Conservation (phyloP, 371 early-diverging fungal species). For the Choanephora cucurbitarum region DNA sequence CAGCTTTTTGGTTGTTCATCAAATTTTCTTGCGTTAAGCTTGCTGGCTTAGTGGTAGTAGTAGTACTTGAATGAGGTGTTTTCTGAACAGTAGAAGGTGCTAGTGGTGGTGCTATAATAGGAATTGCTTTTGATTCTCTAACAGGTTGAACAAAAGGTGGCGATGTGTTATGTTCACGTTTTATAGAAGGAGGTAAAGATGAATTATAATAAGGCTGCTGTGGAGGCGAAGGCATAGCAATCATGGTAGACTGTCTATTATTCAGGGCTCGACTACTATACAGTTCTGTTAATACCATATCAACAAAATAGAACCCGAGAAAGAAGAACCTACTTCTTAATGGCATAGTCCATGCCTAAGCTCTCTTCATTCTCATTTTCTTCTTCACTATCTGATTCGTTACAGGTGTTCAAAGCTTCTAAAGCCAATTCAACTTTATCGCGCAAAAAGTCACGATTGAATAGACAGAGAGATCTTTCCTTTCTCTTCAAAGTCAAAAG, state of each 20-base stretch:
- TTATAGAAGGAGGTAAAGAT: not conserved
- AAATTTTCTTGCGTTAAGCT: conserved; percentile 15
- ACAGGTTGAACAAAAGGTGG: conserved; percentile 11
- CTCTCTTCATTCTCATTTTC: conserved; percentile 13
- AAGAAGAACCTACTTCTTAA: conserved; percentile 12
- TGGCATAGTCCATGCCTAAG: conserved; percentile 8
- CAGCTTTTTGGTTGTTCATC: conserved; percentile 16
- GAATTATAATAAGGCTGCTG: conserved; percentile 5
- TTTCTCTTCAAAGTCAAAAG: conserved; percentile 48
- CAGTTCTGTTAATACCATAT: not conserved
- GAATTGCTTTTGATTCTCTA: conserved; percentile 43
- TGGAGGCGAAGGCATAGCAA: conserved; percentile 2
- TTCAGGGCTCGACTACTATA: not conserved
- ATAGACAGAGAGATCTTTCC: conserved; percentile 51
- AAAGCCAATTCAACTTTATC: conserved; percentile 47
- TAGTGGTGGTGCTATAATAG: conserved; percentile 31
- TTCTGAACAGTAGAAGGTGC: conserved; percentile 12
- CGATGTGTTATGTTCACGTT: not conserved
- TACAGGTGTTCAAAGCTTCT: conserved; percentile 45
- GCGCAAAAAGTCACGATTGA: conserved; percentile 49
- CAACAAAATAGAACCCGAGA: not conserved
- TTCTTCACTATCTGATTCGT: conserved; percentile 27
- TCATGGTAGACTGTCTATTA: not conserved
- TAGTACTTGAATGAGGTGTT: conserved; percentile 12
- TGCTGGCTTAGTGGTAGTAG: not conserved